phyloP scores from a whole-genome alignment of 2,329 filamentous ascomycete species.

The Emericellopsis cladophorae region DNA sequence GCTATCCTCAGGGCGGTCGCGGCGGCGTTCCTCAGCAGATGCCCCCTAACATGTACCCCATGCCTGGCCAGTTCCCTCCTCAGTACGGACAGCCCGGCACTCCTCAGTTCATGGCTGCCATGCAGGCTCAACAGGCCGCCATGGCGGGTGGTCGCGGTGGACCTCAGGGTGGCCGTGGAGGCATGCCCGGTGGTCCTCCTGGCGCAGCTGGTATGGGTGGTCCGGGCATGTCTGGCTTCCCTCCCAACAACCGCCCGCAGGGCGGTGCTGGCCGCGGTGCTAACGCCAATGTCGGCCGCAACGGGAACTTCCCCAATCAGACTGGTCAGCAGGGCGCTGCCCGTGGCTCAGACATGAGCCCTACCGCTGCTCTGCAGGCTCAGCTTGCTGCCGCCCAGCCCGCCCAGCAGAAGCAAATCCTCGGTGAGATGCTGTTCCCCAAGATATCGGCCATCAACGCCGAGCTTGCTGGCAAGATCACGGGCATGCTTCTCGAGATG shows the following conservation, averaged over 20 bases:
- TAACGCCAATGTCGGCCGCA: slow-evolving; percentile 24
- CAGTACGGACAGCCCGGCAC: slow-evolving; percentile 70
- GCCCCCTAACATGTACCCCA: slow-evolving; percentile 73
- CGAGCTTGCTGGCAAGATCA: slow-evolving; percentile 96
- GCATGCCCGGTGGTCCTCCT: slow-evolving; percentile 61
- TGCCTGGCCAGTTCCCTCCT: slow-evolving; percentile 70
- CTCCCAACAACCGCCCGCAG: slow-evolving; percentile 41
- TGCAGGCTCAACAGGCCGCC: slow-evolving; percentile 61
- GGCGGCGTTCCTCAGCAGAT: slow-evolving; percentile 79
- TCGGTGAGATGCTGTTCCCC: slow-evolving; percentile 95
- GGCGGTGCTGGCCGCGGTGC: slow-evolving; percentile 34
- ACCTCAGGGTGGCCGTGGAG: slow-evolving; percentile 53
- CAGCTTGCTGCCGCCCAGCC: slow-evolving; percentile 46
- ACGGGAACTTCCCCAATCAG: slow-evolving; percentile 31
- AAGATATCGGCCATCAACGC: slow-evolving; percentile 95
- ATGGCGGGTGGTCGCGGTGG: slow-evolving; percentile 50
- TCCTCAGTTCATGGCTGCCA: slow-evolving; percentile 69
- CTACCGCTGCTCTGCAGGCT: slow-evolving; percentile 33
- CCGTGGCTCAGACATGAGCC: slow-evolving; percentile 24
- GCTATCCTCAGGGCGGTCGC: slow-evolving; percentile 76
- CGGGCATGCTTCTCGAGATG: slow-evolving; percentile 99
- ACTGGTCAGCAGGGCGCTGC: slow-evolving; percentile 13
- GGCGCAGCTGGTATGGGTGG: slow-evolving; percentile 40
- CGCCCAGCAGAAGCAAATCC: slow-evolving; percentile 93
- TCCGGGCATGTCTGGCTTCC: slow-evolving; percentile 42